A percentile compares a stretch with the other conserved stretches of the same genome.
phyloP scores from a whole-genome alignment of 2,329 filamentous ascomycete species.

The Aspergillus sp. region DNA sequence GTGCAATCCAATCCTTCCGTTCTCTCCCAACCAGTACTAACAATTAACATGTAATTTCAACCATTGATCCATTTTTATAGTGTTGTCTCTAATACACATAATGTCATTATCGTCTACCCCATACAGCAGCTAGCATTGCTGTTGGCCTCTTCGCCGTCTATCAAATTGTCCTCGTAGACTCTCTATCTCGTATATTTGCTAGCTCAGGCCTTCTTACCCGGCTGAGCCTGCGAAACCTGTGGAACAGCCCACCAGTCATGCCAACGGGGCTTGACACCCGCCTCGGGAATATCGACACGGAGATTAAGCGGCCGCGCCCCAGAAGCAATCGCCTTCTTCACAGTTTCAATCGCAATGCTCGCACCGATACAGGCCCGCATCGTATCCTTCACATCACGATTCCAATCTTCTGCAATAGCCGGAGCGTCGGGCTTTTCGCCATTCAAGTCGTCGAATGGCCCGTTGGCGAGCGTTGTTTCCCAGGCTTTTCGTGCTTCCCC shows the following conservation, averaged over 20 bases:
- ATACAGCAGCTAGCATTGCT: not conserved
- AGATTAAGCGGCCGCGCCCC: slow-evolving; percentile 24
- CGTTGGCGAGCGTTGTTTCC: slow-evolving; percentile 43
- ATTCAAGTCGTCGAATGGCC: slow-evolving; percentile 30
- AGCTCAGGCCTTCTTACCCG: not conserved
- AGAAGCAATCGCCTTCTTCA: slow-evolving; percentile 55
- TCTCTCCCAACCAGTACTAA: too few relatives aligned
- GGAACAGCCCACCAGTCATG: slow-evolving; percentile 49
- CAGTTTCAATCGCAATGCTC: slow-evolving; percentile 61
- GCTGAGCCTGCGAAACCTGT: slow-evolving; percentile 26
- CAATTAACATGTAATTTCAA: not conserved
- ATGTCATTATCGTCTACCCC: not conserved
- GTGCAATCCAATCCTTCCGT: too few relatives aligned
- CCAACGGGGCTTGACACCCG: slow-evolving; percentile 42
- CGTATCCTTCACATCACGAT: slow-evolving; percentile 57
- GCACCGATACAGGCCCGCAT: slow-evolving; percentile 71
- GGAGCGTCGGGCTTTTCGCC: slow-evolving; percentile 34
- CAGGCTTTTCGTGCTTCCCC: slow-evolving; percentile 44
- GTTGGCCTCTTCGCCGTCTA: not conserved
- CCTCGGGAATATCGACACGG: slow-evolving; percentile 37
- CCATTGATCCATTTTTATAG: slow-evolving; percentile 1
- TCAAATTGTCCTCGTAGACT: not conserved
- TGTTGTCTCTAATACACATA: not conserved
- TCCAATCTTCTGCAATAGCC: slow-evolving; percentile 63
- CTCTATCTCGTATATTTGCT: not conserved